Evolutionary conservation across 768 basidiomycete genomes (phyloP).

Genomic region (Pleurotus djamor): DNA sequence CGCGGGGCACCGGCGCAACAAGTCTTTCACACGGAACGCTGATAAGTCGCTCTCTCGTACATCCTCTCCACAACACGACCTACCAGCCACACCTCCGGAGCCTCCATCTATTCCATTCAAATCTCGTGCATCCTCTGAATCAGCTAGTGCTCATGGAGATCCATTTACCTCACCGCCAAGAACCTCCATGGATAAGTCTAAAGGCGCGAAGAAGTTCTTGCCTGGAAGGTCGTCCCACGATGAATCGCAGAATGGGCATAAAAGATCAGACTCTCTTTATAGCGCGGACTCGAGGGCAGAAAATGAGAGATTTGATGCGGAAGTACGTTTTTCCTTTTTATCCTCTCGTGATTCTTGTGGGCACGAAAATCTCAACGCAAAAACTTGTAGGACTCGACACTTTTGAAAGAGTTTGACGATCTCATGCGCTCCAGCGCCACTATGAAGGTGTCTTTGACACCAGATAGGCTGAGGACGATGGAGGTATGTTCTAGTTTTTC

Average conservation of each 20-base stretch:
- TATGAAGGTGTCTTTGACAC: slow-evolving; percentile 95
- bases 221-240: slow-evolving; percentile 29
- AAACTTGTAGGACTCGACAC: slow-evolving; percentile 44
- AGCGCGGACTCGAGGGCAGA: slow-evolving; percentile 42
- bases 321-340: slow-evolving; percentile 25
- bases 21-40: slow-evolving; percentile 62
- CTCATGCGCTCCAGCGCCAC: slow-evolving; percentile 88
- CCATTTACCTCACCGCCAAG: slow-evolving; percentile 33
- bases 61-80: slow-evolving; percentile 44
- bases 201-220: slow-evolving; percentile 58
- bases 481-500: slow-evolving; percentile 59
- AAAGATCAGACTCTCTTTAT: slow-evolving; percentile 50
- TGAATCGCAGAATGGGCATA: slow-evolving; percentile 46
- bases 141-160: slow-evolving; percentile 21
- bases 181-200: slow-evolving; percentile 64
- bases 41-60: slow-evolving; percentile 40
- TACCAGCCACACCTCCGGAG: slow-evolving; percentile 26
- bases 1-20: slow-evolving; percentile 60
- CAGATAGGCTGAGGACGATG: slow-evolving; percentile 90
- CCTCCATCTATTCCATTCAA: slow-evolving; percentile 23
- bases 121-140: slow-evolving; percentile 39
- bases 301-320: slow-evolving; percentile 22
- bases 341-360: slow-evolving; percentile 7
- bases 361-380: slow-evolving; percentile 9
- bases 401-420: slow-evolving; percentile 87